Percentiles rank a stretch among this genome's conserved stretches.
These are phyloP conservation scores for Nannochloris sp. DNA, from an alignment of 139 green algal species.

Conservation along the genomic window DNA sequence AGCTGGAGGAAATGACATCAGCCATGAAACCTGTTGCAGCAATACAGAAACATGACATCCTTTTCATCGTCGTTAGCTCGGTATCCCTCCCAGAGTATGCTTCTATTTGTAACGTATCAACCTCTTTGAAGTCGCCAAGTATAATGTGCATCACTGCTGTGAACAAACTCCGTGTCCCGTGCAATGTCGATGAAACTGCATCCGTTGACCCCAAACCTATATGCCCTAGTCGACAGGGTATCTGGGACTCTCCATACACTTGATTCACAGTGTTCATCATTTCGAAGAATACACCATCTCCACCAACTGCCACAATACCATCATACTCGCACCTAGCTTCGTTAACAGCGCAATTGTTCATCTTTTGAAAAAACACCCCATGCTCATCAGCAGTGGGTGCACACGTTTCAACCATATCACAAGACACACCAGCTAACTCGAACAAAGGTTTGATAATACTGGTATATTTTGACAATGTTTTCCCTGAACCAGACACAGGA, in stretches of 20 bases:
- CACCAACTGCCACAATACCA: conserved; percentile 45
- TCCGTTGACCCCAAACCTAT: conserved; percentile 79
- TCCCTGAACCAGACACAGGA: background rate
- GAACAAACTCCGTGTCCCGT: conserved; percentile 56
- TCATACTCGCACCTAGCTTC: background rate
- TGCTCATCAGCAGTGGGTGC: background rate
- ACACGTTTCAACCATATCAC: background rate
- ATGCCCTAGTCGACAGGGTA: conserved; percentile 58
- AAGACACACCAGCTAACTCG: background rate
- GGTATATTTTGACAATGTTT: background rate
- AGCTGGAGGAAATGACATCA: conserved; percentile 55
- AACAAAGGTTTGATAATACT: conserved; percentile 2
- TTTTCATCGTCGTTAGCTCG: background rate
- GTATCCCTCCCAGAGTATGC: conserved; percentile 10
- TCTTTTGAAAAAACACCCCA: background rate
- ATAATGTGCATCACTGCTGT: conserved; percentile 74
- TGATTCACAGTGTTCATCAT: conserved; percentile 60
- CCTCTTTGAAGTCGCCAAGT: conserved; percentile 61
- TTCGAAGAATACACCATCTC: conserved; percentile 86
- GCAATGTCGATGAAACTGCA: conserved; percentile 69
- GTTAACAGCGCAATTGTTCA: too few species aligned
- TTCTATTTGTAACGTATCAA: conserved; percentile 65
- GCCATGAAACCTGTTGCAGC: conserved; percentile 65
- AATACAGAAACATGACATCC: conserved; percentile 24
- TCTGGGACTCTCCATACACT: background rate